Conservation (phyloP, 2,329 filamentous ascomycete genomes). For the Xenosphaeropsis pyriputrescens region DNA sequence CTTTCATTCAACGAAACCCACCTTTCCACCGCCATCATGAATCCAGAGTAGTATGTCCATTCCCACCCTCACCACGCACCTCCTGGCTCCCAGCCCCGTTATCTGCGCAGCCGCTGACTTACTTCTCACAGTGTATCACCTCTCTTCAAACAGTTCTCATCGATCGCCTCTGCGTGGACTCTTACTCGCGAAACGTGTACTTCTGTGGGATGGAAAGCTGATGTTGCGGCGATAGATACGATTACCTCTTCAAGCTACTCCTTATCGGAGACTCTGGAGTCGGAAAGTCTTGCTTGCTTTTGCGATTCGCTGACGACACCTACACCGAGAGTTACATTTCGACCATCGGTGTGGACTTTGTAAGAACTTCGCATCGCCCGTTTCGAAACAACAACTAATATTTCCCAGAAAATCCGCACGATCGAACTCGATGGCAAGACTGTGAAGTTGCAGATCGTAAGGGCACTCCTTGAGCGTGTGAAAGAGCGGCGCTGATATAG, state of each 20-base stretch:
- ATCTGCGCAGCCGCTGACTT: constrained; percentile 5
- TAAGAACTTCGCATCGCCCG: constrained; percentile 30
- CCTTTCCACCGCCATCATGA: constrained; percentile 45
- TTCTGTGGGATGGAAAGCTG: constrained; percentile 5
- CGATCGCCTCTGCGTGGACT: constrained; percentile 3
- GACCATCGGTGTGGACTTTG: constrained; percentile 98
- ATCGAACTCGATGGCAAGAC: constrained; percentile 99
- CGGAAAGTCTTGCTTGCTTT: constrained; percentile 96
- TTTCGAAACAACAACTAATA: constrained; percentile 16
- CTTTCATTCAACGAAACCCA: too few species aligned
- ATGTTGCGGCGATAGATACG: constrained; percentile 58
- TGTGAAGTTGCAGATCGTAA: constrained; percentile 97
- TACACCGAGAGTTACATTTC: constrained; percentile 99
- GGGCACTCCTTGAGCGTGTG: constrained; percentile 18
- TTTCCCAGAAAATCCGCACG: constrained; percentile 86
- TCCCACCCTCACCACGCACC: constrained; percentile 5
- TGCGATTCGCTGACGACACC: constrained; percentile 97
- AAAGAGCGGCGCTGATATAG: constrained; percentile 14
- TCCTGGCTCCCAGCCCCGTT: neutral
- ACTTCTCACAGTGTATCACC: constrained; percentile 8
- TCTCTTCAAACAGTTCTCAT: neutral
- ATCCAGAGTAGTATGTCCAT: constrained; percentile 74
- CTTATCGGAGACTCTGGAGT: constrained; percentile 99
- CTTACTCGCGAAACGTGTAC: neutral
- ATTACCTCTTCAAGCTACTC: constrained; percentile 99